Conservation (phyloP, 192 early-diverging fungal species). For the Chytriomyces sp. region DNA sequence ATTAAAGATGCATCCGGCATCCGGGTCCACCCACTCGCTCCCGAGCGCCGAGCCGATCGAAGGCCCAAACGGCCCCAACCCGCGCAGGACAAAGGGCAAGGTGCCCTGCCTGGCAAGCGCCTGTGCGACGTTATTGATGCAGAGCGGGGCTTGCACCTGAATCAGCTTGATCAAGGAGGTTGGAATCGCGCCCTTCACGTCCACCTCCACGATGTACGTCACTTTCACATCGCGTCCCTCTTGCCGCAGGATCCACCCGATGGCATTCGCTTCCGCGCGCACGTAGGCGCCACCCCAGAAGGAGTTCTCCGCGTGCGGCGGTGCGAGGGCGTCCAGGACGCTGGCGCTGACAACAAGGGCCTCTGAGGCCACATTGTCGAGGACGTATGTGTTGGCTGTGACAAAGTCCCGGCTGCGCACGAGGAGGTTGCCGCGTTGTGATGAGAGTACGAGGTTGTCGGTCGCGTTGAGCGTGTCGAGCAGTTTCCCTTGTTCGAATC, state of each 20-base stretch:
- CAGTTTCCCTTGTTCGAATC: conserved; percentile 21
- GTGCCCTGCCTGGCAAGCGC: neutral
- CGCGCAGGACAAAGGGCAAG: conserved; percentile 1
- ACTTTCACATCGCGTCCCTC: neutral
- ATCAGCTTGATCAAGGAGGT: conserved; percentile 17
- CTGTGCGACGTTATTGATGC: conserved; percentile 8
- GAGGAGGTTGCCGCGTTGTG: conserved; percentile 15
- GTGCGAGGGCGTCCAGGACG: neutral
- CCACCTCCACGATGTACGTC: conserved; percentile 24
- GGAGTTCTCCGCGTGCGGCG: conserved; percentile 6
- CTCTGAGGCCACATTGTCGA: neutral
- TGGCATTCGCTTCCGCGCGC: conserved; percentile 18
- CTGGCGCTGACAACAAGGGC: conserved; percentile 12
- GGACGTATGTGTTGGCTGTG: conserved; percentile 16
- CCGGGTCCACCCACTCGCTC: conserved; percentile 13
- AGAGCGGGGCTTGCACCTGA: conserved; percentile 21
- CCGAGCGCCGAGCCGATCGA: neutral
- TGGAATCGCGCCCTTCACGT: conserved; percentile 18
- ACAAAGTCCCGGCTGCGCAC: conserved; percentile 18
- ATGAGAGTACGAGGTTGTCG: conserved; percentile 8
- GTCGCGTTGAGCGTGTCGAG: conserved; percentile 5
- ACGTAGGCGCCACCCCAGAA: conserved; percentile 1
- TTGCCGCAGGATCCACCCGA: conserved; percentile 13
- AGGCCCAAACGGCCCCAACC: neutral
- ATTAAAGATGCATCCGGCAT: neutral